A percentile compares a stretch with the other conserved stretches of the same genome.
These are phyloP conservation scores for Lactifluus piperatus DNA, from an alignment of 768 basidiomycete genomes.

Conservation along the genomic window DNA sequence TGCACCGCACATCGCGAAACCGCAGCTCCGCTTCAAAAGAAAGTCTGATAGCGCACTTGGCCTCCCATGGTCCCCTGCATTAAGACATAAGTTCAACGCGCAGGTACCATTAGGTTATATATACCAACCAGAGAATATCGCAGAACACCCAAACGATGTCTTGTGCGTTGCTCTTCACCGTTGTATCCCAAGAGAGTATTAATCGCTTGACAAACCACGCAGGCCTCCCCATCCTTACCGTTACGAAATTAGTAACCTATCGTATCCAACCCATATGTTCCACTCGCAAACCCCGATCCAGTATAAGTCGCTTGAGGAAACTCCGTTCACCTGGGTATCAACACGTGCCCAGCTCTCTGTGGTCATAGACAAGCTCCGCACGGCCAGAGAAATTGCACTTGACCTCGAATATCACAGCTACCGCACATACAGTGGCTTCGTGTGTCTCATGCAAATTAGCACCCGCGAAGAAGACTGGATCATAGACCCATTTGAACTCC, in stretches of 20 bases:
- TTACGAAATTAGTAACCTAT: conserved; percentile 70
- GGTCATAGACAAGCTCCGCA: conserved; percentile 62
- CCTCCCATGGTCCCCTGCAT: conserved; percentile 55
- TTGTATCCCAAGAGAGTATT: not conserved
- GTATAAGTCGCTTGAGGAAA: conserved; percentile 53
- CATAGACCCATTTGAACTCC: conserved; percentile 68
- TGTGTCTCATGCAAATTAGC: conserved; percentile 90
- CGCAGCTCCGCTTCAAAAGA: conserved; percentile 65
- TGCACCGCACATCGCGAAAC: conserved; percentile 68
- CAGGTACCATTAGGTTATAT: conserved; percentile 71
- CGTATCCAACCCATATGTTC: conserved; percentile 66
- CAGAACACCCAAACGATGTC: conserved; percentile 18
- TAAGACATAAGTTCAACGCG: conserved; percentile 76
- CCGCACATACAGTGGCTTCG: conserved; percentile 75
- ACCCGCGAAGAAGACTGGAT: conserved; percentile 81
- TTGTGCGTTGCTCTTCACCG: not conserved
- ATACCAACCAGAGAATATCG: conserved; percentile 30
- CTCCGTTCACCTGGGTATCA: conserved; percentile 64
- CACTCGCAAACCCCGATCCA: conserved; percentile 38
- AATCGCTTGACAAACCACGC: conserved; percentile 14
- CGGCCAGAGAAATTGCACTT: conserved; percentile 73
- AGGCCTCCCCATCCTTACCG: conserved; percentile 66
- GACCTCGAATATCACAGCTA: conserved; percentile 94
- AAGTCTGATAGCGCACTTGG: conserved; percentile 48
- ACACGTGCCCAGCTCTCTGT: conserved; percentile 43